Base-by-base conservation (phyloP, 805 yeast genomes). In the Barnettozyma sp. region DNA sequence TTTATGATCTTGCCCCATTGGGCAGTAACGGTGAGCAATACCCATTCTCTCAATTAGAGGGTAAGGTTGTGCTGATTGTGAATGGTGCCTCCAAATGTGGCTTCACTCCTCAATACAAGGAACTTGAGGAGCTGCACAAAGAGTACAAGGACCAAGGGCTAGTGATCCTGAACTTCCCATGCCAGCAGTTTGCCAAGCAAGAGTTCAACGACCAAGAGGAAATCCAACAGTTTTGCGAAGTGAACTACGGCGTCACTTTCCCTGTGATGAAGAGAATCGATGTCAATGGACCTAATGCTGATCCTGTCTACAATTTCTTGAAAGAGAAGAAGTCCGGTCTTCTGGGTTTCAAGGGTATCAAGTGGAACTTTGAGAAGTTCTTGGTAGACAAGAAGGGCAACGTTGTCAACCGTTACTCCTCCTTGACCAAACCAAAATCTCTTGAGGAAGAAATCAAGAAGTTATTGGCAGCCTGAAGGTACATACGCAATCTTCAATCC, bases 41-140 rank as follows among this genome's bases (percentile, higher is more conserved):
- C 56, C 70, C 81, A 20, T 77, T 86, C 49, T 48, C 59, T 28
- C 62, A 77, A 41, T 65, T 82, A 40, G 70, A 79, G 56, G 94
- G 90, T 27, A 82, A 86, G 58, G 94, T 80, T 29, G 88, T 87
- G 13, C 58, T 86, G 29, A 67, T 87, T 38, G 94, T 87, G 41
- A 86, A 86, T 58, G 90, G 85, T 24, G 96, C 96, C 13, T 80
- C 92, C 53, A 80, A 84, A 61, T 84, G 94, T 59, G 82, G 82
- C 4, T 78, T 78, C 66, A 80, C 92, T 22, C 81, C 84, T 43
- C 95, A 84, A 60, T 84, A 81, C 60, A 62, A 68, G 34, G 92
- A 80, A 42, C 64, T 86, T 23, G 88, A 86, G 63, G 67, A 59
- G 28, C 58, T 87, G 13, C 73, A 84, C 64, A 62, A 78, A 42